Conservation (phyloP, 495 filamentous ascomycete species). For the Hypoxylon perforatum region DNA sequence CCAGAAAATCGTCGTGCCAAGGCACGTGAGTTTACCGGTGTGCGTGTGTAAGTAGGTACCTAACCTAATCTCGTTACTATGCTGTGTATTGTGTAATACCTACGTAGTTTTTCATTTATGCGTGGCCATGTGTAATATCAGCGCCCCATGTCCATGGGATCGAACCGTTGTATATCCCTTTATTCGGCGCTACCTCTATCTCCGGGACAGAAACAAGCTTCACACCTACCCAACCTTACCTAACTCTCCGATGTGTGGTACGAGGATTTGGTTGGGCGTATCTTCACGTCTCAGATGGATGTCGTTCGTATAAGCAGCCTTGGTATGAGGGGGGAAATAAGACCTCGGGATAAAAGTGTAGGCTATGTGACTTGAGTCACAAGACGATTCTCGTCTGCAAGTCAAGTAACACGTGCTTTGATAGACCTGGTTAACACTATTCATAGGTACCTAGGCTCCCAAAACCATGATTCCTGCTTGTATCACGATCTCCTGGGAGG, state of each 20-base stretch:
- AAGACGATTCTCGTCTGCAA: slow-evolving; percentile 1
- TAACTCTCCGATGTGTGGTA: not conserved
- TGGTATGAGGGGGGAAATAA: not conserved
- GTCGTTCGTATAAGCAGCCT: not conserved
- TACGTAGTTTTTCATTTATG: not conserved
- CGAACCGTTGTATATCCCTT: slow-evolving; percentile 1
- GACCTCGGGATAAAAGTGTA: not conserved
- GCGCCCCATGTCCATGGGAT: not conserved
- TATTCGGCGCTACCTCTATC: slow-evolving; percentile 24
- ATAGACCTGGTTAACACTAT: not conserved
- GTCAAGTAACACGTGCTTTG: slow-evolving; percentile 11
- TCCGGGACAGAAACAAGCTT: slow-evolving; percentile 9
- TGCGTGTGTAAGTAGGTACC: not conserved
- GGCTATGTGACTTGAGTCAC: slow-evolving; percentile 9
- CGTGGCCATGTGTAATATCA: not conserved
- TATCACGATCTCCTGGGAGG: too few relatives aligned
- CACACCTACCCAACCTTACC: not conserved
- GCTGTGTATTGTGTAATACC: too few relatives aligned
- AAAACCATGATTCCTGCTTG: too few relatives aligned
- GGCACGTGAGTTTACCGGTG: not conserved
- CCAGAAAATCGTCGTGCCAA: too few relatives aligned
- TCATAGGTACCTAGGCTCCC: not conserved
- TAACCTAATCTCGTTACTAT: too few relatives aligned
- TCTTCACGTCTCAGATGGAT: not conserved
- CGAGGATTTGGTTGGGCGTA: slow-evolving; percentile 4